phyloP scores from a whole-genome alignment of 345 rosid genomes.

The Hibiscus tridactylites region DNA sequence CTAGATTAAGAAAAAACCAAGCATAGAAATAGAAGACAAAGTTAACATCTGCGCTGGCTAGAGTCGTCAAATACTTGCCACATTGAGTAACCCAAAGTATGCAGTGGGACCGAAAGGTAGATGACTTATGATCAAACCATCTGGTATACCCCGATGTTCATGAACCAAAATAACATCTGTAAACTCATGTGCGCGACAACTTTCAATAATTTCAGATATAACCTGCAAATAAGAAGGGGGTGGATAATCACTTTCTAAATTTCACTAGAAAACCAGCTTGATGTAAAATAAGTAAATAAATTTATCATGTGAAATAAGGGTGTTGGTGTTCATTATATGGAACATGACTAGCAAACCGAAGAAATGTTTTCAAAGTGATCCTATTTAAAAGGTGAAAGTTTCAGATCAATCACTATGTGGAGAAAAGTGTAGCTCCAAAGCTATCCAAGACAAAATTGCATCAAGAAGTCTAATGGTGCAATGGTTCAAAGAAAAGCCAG shows the following conservation, averaged over 20 bases:
- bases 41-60: not conserved
- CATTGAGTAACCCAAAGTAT: constrained; percentile 76
- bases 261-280: not conserved
- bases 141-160: constrained; percentile 86
- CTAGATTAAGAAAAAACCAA: constrained; percentile 7
- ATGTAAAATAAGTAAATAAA: not conserved
- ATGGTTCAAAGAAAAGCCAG: not conserved
- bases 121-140: constrained; percentile 73
- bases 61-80: constrained; percentile 44
- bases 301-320: not conserved
- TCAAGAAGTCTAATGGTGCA: not conserved
- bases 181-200: constrained; percentile 74
- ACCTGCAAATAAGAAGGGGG: constrained; percentile 38
- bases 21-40: constrained; percentile 4
- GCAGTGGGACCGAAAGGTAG: constrained; percentile 96
- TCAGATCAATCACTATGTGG: not conserved
- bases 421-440: not conserved
- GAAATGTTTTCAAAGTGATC: not conserved
- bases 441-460: not conserved
- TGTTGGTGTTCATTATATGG: not conserved
- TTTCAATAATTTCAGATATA: constrained; percentile 80
- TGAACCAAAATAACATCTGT: constrained; percentile 86
- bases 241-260: not conserved
- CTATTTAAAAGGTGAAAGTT: not conserved
- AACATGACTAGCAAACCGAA: not conserved